Conservation (phyloP, 441 rosid species). For the Adansonia gregorii region DNA sequence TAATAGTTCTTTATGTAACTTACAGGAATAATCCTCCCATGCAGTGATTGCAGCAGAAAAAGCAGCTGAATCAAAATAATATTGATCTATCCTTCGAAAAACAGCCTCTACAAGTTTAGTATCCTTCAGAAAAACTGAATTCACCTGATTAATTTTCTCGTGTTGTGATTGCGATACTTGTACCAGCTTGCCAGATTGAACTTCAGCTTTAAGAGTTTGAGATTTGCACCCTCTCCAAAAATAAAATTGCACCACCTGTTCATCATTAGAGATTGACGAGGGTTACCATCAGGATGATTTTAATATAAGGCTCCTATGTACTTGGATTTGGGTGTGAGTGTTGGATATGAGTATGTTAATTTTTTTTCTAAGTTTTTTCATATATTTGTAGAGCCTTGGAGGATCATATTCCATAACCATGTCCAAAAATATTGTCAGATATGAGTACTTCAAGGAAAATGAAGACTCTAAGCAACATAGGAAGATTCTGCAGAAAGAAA, state of each 20-base stretch:
- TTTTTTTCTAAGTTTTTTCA: too few relatives aligned
- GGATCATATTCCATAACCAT: too few relatives aligned
- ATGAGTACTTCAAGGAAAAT: too few relatives aligned
- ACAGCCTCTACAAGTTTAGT: constrained; percentile 36
- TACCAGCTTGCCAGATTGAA: constrained; percentile 31
- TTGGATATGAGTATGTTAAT: too few relatives aligned
- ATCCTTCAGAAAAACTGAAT: constrained; percentile 48
- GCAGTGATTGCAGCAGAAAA: constrained; percentile 47
- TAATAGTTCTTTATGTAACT: constrained; percentile 46
- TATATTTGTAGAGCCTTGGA: too few relatives aligned
- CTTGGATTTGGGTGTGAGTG: too few relatives aligned
- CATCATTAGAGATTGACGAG: constrained; percentile 9
- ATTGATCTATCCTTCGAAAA: constrained; percentile 26
- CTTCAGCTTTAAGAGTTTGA: constrained; percentile 21
- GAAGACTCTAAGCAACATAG: too few relatives aligned
- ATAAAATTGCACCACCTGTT: constrained; percentile 70
- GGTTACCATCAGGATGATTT: constrained; percentile 14
- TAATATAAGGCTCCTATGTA: neutral
- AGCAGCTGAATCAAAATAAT: constrained; percentile 41
- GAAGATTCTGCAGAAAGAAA: neutral
- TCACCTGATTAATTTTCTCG: constrained; percentile 44
- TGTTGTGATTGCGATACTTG: constrained; percentile 45
- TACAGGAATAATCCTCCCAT: constrained; percentile 52
- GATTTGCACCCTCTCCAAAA: constrained; percentile 55
- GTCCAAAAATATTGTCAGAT: too few relatives aligned